These are phyloP conservation scores for Taiwanofungus camphoratus DNA, from an alignment of 1,284 basidiomycete genomes.

Conservation along the genomic window DNA sequence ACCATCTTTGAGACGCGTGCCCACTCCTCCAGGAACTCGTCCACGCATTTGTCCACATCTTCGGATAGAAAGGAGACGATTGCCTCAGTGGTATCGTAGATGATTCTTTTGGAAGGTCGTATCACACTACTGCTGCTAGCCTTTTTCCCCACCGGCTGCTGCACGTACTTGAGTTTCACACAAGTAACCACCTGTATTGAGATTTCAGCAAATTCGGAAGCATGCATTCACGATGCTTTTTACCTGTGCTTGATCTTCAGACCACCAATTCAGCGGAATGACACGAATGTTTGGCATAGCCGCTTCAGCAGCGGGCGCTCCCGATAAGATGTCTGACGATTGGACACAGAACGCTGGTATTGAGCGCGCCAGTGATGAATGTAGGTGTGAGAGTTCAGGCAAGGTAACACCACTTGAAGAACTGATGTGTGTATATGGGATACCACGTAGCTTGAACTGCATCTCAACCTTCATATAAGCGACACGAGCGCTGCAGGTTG, in stretches of 20 bases:
- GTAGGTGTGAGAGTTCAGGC: conserved; percentile 46
- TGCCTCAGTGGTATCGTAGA: conserved; percentile 81
- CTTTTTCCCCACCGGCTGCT: conserved; percentile 72
- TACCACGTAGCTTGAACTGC: conserved; percentile 78
- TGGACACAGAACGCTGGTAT: conserved; percentile 82
- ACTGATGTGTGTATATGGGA: conserved; percentile 74
- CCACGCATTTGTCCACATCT: conserved; percentile 81
- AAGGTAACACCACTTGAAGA: conserved; percentile 42
- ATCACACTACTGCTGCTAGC: conserved; percentile 60
- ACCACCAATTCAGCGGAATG: conserved; percentile 89
- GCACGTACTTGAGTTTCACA: conserved; percentile 83
- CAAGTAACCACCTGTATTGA: conserved; percentile 67
- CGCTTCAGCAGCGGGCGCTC: conserved; percentile 79
- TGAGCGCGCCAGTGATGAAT: conserved; percentile 64
- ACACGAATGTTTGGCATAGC: conserved; percentile 88
- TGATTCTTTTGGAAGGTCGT: conserved; percentile 75
- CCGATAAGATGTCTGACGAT: conserved; percentile 73
- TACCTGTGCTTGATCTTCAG: conserved; percentile 57
- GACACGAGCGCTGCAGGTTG: conserved; percentile 71
- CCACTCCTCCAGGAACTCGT: conserved; percentile 88
- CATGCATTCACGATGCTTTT: conserved; percentile 8
- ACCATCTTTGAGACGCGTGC: conserved; percentile 88
- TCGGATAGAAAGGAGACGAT: conserved; percentile 84
- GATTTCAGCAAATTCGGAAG: conserved; percentile 2
- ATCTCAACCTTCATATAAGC: conserved; percentile 84